A percentile compares a stretch with the other conserved stretches of the same genome.
Conservation (phyloP, 176 grass and related monocot genomes). For the Musa schizocarpa region DNA sequence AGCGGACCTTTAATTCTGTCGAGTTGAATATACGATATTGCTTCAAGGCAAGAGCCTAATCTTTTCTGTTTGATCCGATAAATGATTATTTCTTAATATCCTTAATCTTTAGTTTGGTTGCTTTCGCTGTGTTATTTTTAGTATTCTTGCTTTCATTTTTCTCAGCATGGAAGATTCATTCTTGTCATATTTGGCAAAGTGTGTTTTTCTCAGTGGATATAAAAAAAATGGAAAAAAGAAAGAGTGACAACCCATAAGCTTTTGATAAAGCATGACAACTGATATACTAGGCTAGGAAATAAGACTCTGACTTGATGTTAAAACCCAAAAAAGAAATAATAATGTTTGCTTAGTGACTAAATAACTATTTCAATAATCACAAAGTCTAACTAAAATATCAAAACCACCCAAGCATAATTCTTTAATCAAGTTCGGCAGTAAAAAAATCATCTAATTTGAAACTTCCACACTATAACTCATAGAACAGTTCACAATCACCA, state of each 20-base stretch:
- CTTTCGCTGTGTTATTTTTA: not conserved
- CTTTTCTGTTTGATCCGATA: conserved; percentile 1
- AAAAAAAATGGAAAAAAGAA: too few species aligned
- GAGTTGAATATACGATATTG: conserved; percentile 89
- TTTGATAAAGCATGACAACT: not conserved
- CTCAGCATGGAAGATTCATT: too few species aligned
- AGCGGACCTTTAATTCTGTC: conserved; percentile 64
- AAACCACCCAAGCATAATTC: not conserved
- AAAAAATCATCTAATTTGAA: not conserved
- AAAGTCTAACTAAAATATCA: not conserved
- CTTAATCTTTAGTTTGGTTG: not conserved
- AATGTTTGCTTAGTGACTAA: not conserved
- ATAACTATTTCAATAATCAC: not conserved
- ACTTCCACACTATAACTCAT: too few species aligned
- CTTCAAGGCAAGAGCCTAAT: conserved; percentile 51
- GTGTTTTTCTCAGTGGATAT: too few species aligned
- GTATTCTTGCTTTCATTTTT: too few species aligned
- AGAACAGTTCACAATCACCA: too few species aligned
- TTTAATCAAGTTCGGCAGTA: not conserved
- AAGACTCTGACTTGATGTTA: not conserved
- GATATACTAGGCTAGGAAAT: not conserved
- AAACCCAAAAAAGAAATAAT: not conserved
- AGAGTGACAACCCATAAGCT: not conserved
- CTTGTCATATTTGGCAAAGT: too few species aligned
- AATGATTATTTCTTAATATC: not conserved